Base-by-base conservation (phyloP, 1,284 basidiomycete species). In the Ustilago xerochloae region DNA sequence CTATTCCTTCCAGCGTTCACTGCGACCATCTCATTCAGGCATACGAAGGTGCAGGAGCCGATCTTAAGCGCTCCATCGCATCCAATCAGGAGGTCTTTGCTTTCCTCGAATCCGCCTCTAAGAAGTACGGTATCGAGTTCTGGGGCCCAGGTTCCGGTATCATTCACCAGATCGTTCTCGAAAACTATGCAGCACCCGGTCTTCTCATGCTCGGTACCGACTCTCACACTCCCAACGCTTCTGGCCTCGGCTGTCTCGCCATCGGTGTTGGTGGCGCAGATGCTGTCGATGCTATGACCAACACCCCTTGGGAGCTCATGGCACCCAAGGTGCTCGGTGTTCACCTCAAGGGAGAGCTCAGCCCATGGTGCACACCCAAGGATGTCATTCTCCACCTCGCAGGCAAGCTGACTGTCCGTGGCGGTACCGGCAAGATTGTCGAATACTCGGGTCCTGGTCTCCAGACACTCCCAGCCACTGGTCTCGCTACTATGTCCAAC, bases 381-480 rank as follows among this genome's bases (percentile, higher is more conserved):
- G 97, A 99, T 86, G 87, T 99, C 57, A 97, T 99, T 75, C 88
- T 99, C 29, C 91, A 98, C 86, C 87, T 99, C 13, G 93, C 94
- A 45, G 97, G 97, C 41, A 93, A 91, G 85, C 89, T 99, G 33
- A 97, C 96, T 18, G 97, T 99, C 61, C 88, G 93, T 90, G 96
- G 97, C 18, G 97, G 97, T 29, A 99, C 97, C 12, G 97, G 97
- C 53, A 89, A 92, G 61, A 97, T 99, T 75, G 87, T 99, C 72
- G 97, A 99, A 86, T 99, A 99, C 85, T 97, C 94, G 84, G 97
- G 97, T 7, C 90, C 93, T n/a, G 96, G 96, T 20, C 93, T 99
- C 10, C 88, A 88, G 63, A 88, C 88, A 54, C 94, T 97, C 81
- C 97, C 95, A 26, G 97, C 95, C 84, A 99, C 97, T 68, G 95